These are phyloP conservation scores for Tolypocladium capitatum DNA, from an alignment of 2,329 filamentous ascomycete species.

Conservation along the genomic window DNA sequence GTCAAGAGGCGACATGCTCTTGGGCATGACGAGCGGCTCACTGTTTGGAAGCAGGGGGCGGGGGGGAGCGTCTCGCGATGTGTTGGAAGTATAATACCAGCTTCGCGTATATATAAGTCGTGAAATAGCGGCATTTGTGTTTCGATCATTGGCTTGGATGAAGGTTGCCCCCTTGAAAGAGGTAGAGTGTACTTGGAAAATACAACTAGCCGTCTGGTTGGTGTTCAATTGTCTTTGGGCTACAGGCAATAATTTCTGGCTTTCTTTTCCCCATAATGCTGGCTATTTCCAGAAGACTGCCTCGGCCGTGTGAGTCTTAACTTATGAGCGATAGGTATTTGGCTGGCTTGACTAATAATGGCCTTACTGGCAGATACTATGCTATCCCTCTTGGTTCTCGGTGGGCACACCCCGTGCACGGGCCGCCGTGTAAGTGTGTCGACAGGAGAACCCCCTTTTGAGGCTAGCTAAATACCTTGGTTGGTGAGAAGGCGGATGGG, in stretches of 20 bases:
- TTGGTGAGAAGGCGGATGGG: no score
- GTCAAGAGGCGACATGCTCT: not conserved
- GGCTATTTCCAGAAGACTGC: not conserved
- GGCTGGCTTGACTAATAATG: not conserved
- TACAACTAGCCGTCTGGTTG: slow-evolving; percentile 10
- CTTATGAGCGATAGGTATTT: no score
- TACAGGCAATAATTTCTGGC: not conserved
- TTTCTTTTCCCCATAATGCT: not conserved
- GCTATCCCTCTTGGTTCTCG: no score
- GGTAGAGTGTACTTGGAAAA: slow-evolving; percentile 7
- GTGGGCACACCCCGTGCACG: no score
- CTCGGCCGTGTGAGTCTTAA: not conserved
- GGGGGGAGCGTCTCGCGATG: not conserved
- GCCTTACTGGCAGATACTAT: not conserved
- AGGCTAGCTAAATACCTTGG: no score
- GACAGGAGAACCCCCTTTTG: no score
- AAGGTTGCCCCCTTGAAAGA: not conserved
- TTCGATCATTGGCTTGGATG: slow-evolving; percentile 3
- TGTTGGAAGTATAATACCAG: not conserved
- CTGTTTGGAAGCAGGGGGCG: not conserved
- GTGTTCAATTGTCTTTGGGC: slow-evolving; percentile 7
- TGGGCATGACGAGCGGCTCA: not conserved
- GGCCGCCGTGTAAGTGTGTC: no score
- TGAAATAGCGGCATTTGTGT: not conserved
- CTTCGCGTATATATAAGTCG: not conserved